Conservation (phyloP, 2,329 filamentous ascomycete species). For the Bipolaris sorokiniana region DNA sequence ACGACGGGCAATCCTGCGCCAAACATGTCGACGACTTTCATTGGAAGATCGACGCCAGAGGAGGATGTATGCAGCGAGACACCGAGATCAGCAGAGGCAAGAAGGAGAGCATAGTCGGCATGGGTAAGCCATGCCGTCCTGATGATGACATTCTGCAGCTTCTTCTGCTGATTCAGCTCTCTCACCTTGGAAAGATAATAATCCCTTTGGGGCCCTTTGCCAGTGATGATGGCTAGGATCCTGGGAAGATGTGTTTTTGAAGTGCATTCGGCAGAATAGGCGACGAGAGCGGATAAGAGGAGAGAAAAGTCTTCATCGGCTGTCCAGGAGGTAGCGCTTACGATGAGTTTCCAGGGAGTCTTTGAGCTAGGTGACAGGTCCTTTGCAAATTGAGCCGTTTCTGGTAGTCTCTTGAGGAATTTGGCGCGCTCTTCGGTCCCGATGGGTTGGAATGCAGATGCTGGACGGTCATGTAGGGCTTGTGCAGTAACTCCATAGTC, state of each 20-base stretch:
- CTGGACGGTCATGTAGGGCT: conserved; percentile 75
- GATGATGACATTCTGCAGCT: conserved; percentile 73
- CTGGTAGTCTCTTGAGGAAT: conserved; percentile 70
- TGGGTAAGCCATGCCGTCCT: conserved; percentile 84
- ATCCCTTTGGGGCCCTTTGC: conserved; percentile 84
- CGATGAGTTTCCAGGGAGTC: conserved; percentile 70
- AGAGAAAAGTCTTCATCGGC: conserved; percentile 93
- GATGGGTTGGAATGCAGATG: conserved; percentile 78
- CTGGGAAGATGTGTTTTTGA: conserved; percentile 62
- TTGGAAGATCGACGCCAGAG: conserved; percentile 92
- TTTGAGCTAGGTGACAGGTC: conserved; percentile 58
- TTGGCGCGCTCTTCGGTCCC: conserved; percentile 48
- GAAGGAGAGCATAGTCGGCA: conserved; percentile 80
- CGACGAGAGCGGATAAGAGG: conserved; percentile 79
- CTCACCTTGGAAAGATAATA: conserved; percentile 73
- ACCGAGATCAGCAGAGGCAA: conserved; percentile 86
- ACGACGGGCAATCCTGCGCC: conserved; percentile 89
- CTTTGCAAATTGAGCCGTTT: conserved; percentile 65
- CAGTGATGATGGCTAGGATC: conserved; percentile 90
- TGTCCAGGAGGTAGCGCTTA: conserved; percentile 97
- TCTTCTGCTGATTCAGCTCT: conserved; percentile 64
- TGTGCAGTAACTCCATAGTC: conserved; percentile 70
- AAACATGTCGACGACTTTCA: conserved; percentile 99
- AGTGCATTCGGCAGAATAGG: conserved; percentile 66
- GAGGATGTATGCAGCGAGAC: conserved; percentile 92